Evolutionary conservation across 2,329 filamentous ascomycete genomes (phyloP), one percentile per base, ranked within the genome.

Genomic region (Aureobasidium zeae): DNA sequence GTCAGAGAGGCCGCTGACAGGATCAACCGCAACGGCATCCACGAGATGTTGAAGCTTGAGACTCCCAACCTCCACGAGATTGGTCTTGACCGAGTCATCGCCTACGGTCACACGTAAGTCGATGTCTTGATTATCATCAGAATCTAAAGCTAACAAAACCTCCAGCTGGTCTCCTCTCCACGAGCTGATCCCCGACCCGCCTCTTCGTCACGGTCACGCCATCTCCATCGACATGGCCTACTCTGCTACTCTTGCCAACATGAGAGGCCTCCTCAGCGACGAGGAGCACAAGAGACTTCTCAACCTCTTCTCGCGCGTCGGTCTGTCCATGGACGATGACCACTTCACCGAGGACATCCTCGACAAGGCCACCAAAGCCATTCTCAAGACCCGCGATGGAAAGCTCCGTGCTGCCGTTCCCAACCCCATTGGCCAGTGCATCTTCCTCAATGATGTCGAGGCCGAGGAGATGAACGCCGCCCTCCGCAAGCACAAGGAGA

Each of bases 201-300:
- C 80, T 1, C 71, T 84, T 31, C 76, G 80, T 30, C 81, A 85
- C 57, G 81, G 81, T 3, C 81, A 85, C 55, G 81, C 81, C 51
- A 84, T 85, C 52, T 81, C 77, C 2, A 81, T 84, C 49, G 81
- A 84, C 57, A 85, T 85, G 81, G 81, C 80, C 0, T 85, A 80
- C 63, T 81, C 79, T 0, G 79, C 80, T 0, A 84, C 81, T 0
- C 68, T 85, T 3, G 77, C 80, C 13, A 73, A 79, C 55, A 60
- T 68, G 47, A 73, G 77, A n/a, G 76, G 77, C 3, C 64, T 82
- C 0, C 67, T 85, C 8, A 70, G 67, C 16, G 65, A 76, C 32
- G 67, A 65, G 1, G 79, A 84, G 51, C 77, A 83, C 56, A 67
- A 62, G 19, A 71, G 79, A 13, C 62, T 84, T 1, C 63, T 84